Base-by-base conservation (phyloP, 345 rosid genomes). In the Kernera saxatilis region DNA sequence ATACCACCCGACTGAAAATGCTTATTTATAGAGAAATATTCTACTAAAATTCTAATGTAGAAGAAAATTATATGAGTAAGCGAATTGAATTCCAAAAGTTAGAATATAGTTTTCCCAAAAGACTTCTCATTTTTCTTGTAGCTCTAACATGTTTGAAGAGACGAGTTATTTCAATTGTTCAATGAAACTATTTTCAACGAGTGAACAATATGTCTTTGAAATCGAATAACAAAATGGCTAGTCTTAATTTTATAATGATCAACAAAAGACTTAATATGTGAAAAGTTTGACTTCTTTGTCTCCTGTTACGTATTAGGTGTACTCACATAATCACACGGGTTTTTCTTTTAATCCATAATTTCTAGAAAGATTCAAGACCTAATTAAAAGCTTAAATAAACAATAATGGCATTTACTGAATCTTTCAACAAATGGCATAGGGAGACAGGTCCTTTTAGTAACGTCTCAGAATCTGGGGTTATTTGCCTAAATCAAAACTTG, bases 251-350 rank as follows among this genome's bases (percentile, higher is more conserved):
- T 56, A 64, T 48, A 55, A 66, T 66, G 50, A 53, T 64, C 4
- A 36, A 64, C 19, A 27, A 22, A 66, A 40, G 37, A 66, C 53
- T 66, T 56, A 12, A 29, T 67, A 46, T 46, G 72, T 57, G 37
- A 73, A 57, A 57, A 32, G 45, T 17, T 73, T 73, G 77, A 73
- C 72, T 65, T 65, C 35, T 39, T 40, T 73, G 67, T 57, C 67
- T 30, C 55, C 60, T 30, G 8, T 57, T 66, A 66, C 67, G 72
- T 73, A 73, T 73, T 73, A 73, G 77, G 77, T 73, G 49, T 48
- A 57, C 52, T 73, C 33, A 65, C 51, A 65, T 66, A 73, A 27
- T 32, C 49, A 65, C 67, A 57, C 48, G 46, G 17, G 10, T 55
- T 44, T 19, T 21, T 22, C 4, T 56, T 23, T 6, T 8, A 43